Evolutionary conservation across 176 grass and related monocot species (phyloP).

Genomic region (Carex parvula): DNA sequence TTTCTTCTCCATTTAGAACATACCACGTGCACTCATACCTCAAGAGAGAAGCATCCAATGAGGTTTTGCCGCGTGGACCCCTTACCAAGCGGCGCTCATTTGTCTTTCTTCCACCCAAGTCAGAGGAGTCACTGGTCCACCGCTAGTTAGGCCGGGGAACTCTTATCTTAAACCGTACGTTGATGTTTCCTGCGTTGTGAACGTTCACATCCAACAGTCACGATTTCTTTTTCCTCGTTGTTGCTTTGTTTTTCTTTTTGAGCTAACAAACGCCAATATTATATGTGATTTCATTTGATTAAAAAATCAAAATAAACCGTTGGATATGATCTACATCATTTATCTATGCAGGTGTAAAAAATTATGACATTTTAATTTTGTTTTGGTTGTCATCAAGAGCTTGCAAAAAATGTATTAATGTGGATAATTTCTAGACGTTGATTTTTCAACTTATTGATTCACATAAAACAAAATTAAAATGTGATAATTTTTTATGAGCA

Average conservation of each 20-base stretch:
- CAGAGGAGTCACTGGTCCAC: neutral
- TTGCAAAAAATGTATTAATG: no score
- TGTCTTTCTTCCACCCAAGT: neutral
- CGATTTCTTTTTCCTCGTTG: neutral
- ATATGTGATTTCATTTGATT: no score
- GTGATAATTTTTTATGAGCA: no score
- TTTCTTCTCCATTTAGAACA: neutral
- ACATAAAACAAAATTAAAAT: no score
- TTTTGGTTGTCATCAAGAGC: no score
- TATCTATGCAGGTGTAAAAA: no score
- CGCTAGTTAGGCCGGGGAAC: neutral
- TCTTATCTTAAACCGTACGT: neutral
- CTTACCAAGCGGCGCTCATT: neutral
- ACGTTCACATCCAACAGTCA: neutral
- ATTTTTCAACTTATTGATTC: no score
- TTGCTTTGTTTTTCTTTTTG: neutral
- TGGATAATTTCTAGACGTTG: no score
- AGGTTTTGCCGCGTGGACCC: slow-evolving; percentile 10
- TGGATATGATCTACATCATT: no score
- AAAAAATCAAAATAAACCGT: no score
- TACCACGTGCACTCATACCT: neutral
- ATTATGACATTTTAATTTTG: no score
- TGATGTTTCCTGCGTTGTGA: neutral
- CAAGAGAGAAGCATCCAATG: slow-evolving; percentile 1
- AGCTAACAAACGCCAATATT: neutral